A percentile compares a stretch with the other conserved stretches of the same genome.
These are phyloP conservation scores for Penicillium frequentans DNA, from an alignment of 2,329 filamentous ascomycete species.

Conservation along the genomic window DNA sequence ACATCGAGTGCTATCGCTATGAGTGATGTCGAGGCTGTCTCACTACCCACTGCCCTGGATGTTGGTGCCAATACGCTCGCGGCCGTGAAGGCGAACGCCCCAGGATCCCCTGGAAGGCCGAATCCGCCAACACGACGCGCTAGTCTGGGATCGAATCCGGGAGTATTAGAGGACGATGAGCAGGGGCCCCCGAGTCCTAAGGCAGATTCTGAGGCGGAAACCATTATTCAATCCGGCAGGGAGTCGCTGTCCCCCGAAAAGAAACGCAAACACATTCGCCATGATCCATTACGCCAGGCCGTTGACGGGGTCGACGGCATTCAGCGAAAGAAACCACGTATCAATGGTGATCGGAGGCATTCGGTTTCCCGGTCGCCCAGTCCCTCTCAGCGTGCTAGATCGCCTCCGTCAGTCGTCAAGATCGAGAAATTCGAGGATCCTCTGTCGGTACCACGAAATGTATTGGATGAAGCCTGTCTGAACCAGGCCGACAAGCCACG, in stretches of 20 bases:
- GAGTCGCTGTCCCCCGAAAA: constrained; percentile 49
- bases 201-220: constrained; percentile 51
- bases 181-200: constrained; percentile 40
- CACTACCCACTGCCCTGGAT: constrained; percentile 40
- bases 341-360: constrained; percentile 27
- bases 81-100: constrained; percentile 30
- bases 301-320: constrained; percentile 26
- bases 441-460: constrained; percentile 23
- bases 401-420: constrained; percentile 37
- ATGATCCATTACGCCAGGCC: constrained; percentile 33
- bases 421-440: constrained; percentile 36
- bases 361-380: constrained; percentile 25
- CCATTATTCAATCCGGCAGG: constrained; percentile 49
- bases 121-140: constrained; percentile 19
- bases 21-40: constrained; percentile 47
- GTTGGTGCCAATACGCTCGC: constrained; percentile 33
- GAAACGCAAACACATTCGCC: constrained; percentile 42
- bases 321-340: constrained; percentile 31
- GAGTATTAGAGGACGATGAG: constrained; percentile 28
- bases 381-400: constrained; percentile 26
- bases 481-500: constrained; percentile 18
- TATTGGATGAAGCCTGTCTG: constrained; percentile 7
- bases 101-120: constrained; percentile 25
- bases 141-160: constrained; percentile 23
- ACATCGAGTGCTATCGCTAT: constrained; percentile 47